Percentiles rank a stretch among this genome's conserved stretches.
These are phyloP conservation scores for Gleditsia sinensis DNA, from an alignment of 306 rosid genomes.

Conservation along the genomic window DNA sequence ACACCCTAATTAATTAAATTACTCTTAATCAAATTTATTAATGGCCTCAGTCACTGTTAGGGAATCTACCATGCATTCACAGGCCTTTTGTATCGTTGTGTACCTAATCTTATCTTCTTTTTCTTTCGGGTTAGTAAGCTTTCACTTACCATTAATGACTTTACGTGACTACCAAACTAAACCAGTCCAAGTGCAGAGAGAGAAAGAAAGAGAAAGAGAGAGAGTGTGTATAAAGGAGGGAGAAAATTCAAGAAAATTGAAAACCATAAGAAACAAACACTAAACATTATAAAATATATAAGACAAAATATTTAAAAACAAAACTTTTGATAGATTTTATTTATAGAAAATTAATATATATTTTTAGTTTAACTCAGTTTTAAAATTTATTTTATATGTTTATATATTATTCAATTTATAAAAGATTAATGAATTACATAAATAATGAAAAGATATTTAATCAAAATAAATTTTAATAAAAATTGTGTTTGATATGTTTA, in stretches of 20 bases:
- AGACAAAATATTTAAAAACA: no score
- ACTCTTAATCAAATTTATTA: neutral
- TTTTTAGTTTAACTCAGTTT: no score
- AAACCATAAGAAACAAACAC: neutral
- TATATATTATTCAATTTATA: no score
- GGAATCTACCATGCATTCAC: slow-evolving; percentile 63
- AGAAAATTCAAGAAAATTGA: slow-evolving; percentile 17
- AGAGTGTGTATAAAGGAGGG: no score
- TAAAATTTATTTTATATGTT: no score
- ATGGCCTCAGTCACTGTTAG: slow-evolving; percentile 58
- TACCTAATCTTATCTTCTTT: slow-evolving; percentile 71
- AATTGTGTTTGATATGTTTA: no score
- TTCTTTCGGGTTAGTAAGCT: slow-evolving; percentile 62
- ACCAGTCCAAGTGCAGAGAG: slow-evolving; percentile 28
- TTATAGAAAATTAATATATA: no score
- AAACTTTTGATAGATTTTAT: no score
- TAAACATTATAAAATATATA: no score
- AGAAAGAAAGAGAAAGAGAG: slow-evolving; percentile 2
- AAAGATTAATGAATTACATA: no score
- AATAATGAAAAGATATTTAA: no score
- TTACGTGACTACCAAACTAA: slow-evolving; percentile 45
- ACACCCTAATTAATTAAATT: slow-evolving; percentile 24
- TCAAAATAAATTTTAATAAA: no score
- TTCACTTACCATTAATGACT: slow-evolving; percentile 73
- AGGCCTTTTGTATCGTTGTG: slow-evolving; percentile 46